Base-by-base conservation (phyloP, 805 yeast species). In the Saturnispora halmiae region DNA sequence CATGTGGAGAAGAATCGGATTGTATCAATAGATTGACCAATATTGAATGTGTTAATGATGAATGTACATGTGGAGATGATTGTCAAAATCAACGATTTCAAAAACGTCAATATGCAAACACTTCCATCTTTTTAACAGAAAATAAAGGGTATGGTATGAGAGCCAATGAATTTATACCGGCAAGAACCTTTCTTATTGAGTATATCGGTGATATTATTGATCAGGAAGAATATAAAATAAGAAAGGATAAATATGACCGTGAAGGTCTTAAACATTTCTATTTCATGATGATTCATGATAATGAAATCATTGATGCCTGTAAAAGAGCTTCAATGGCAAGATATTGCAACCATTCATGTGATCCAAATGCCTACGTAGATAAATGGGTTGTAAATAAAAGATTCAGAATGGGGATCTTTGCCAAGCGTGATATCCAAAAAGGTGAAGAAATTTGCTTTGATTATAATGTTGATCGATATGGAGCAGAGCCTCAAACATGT, bases 381-480 rank as follows among this genome's bases (percentile, higher is more conserved):
- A 90, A 90, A 65, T 90, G 98, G 98, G 92, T 88, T 14, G 97
- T 90, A 11, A 87, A 87, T 22, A 84, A 82, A 45, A 82, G 85
- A 56, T 68, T 86, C 43, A 72, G 86, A 49, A 92, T 92, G 97
- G 98, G 97, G 22, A 82, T 90, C 19, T 92, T 90, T 58, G 84
- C 96, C 38, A 82, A 82, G 50, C 67, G 95, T 47, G 61, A 68
- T 21, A 85, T 90, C 39, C 34, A 48, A 6, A 59, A 60, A 44
- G 96, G 95, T 41, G 97, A 92, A 60, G 98, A 90, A 58, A 76
- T 90, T 50, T 85, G 96, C 1, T 82, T 82, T 59, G 88, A 82
- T 56, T 90, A 90, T 60, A 90, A 90, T 54, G 97, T 92, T 26
- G 98, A 90, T 61, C 69, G 97, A 47, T 90, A 88, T 58, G 98